A percentile compares a stretch with the other conserved stretches of the same genome.
Conservation (phyloP, 805 yeast species). For the Nadsonia fulvescens region DNA sequence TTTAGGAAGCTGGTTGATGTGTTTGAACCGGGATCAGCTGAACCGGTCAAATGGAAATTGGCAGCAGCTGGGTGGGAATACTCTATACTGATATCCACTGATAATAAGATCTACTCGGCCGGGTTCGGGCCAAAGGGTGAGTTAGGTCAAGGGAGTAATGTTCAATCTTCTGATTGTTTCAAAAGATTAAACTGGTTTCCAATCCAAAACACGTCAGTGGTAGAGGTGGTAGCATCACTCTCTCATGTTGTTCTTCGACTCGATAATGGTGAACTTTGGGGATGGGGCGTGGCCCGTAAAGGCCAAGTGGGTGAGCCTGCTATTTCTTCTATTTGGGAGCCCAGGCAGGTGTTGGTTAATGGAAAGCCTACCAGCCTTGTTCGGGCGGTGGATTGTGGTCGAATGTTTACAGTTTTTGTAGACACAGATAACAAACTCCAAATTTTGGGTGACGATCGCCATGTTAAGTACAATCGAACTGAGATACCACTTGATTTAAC, state of each 20-base stretch:
- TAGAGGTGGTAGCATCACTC: not conserved
- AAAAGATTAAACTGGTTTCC: too few species aligned
- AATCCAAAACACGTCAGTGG: too few species aligned
- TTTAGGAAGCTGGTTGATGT: constrained; percentile 6
- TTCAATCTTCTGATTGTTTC: constrained; percentile 2
- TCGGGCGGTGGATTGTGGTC: constrained; percentile 28
- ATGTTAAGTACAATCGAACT: constrained; percentile 2
- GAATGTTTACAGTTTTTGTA: constrained; percentile 36
- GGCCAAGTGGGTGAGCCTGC: constrained; percentile 28
- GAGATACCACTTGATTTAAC: not conserved
- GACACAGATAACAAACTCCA: constrained; percentile 7
- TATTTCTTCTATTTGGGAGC: constrained; percentile 6
- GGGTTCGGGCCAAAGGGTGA: constrained; percentile 66
- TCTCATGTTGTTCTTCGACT: constrained; percentile 17
- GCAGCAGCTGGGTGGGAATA: constrained; percentile 72
- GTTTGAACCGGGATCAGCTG: too few species aligned
- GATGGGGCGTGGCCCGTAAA: constrained; percentile 54
- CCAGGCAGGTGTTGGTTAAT: constrained; percentile 1
- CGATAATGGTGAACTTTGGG: constrained; percentile 28
- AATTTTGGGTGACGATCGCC: constrained; percentile 1
- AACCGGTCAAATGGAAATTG: constrained; percentile 29
- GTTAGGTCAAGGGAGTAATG: constrained; percentile 40
- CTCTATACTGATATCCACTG: constrained; percentile 29
- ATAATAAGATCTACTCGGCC: constrained; percentile 27
- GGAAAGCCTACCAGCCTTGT: not conserved